Percentiles rank a stretch among this genome's conserved stretches.
Conservation (phyloP, 2,329 filamentous ascomycete species). For the Diaporthe sp. region DNA sequence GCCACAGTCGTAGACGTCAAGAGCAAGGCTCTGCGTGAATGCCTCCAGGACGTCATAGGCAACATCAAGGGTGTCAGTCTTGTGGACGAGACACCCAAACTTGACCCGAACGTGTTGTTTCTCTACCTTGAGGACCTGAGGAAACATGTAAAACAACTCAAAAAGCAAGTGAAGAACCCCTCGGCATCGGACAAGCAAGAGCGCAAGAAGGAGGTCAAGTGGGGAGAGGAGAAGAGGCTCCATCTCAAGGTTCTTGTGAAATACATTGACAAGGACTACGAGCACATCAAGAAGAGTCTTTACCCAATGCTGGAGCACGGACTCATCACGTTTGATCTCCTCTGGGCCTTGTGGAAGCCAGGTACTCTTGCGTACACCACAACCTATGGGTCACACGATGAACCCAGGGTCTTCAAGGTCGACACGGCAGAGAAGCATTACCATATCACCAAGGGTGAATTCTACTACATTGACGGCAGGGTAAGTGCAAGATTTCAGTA, state of each 20-base stretch:
- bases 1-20: slow-evolving; percentile 84
- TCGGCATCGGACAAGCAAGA: slow-evolving; percentile 62
- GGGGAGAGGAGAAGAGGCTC: slow-evolving; percentile 65
- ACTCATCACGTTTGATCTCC: slow-evolving; percentile 86
- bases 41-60: slow-evolving; percentile 77
- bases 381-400: slow-evolving; percentile 80
- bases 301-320: slow-evolving; percentile 84
- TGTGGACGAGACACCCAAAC: slow-evolving; percentile 80
- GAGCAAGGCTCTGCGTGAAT: slow-evolving; percentile 80
- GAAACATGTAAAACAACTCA: slow-evolving; percentile 70
- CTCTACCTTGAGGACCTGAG: slow-evolving; percentile 83
- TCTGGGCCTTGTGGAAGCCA: slow-evolving; percentile 92
- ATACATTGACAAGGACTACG: slow-evolving; percentile 73
- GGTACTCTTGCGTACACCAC: slow-evolving; percentile 82
- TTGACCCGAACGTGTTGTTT: slow-evolving; percentile 79
- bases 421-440: slow-evolving; percentile 78
- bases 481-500: slow-evolving; percentile 38
- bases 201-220: slow-evolving; percentile 70
- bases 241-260: slow-evolving; percentile 71
- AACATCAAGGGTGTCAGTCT: slow-evolving; percentile 82
- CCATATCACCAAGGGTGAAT: slow-evolving; percentile 77
- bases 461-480: slow-evolving; percentile 79
- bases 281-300: slow-evolving; percentile 78
- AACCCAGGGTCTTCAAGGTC: slow-evolving; percentile 85
- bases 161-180: slow-evolving; percentile 57